phyloP scores from a whole-genome alignment of 2,329 filamentous ascomycete species.

The Pseudogymnoascus sp. region DNA sequence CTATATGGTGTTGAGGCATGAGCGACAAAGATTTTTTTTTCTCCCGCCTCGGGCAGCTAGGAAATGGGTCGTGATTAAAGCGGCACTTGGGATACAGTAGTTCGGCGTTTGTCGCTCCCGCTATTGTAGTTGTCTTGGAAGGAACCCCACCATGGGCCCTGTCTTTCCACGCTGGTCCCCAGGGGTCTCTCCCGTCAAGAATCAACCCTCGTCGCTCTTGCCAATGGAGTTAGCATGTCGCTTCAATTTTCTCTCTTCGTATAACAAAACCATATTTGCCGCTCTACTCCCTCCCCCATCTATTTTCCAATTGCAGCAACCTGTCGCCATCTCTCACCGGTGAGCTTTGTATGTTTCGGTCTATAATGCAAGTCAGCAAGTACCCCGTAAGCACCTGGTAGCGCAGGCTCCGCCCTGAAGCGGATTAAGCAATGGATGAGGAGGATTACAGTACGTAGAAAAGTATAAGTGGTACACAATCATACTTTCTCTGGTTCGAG shows the following conservation, averaged over 20 bases:
- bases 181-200: constrained; percentile 1
- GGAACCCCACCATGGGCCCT: not conserved
- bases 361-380: not conserved
- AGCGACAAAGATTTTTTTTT: not conserved
- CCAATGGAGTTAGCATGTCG: not conserved
- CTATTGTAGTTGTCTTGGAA: constrained; percentile 3
- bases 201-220: not conserved
- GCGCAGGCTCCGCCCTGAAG: not conserved
- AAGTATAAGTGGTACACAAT: not conserved
- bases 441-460: not conserved
- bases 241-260: constrained; percentile 1
- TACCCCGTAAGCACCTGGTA: not conserved
- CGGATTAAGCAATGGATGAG: not conserved
- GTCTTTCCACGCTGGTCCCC: not conserved
- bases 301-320: not conserved
- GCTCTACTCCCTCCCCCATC: not conserved
- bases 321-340: not conserved
- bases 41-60: not conserved
- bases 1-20: not conserved
- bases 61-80: constrained; percentile 5
- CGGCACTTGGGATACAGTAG: not conserved
- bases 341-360: not conserved
- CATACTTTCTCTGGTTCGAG: not conserved
- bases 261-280: constrained; percentile 2
- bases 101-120: not conserved